Evolutionary conservation across 2,329 filamentous ascomycete genomes (phyloP).

Genomic region (Pleoardoris graminearum): DNA sequence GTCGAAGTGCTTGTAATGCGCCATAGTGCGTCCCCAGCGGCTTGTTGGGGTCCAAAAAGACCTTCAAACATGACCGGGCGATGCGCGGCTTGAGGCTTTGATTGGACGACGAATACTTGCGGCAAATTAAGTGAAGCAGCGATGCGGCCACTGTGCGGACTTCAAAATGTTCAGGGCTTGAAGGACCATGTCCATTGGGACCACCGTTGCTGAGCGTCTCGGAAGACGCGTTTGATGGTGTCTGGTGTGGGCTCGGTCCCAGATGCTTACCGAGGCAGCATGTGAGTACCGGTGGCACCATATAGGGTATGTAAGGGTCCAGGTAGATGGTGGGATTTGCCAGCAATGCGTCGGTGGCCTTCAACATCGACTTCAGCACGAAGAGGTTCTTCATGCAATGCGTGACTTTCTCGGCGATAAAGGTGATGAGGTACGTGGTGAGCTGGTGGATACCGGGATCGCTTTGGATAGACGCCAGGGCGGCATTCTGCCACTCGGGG

Average conservation of each 20-base stretch:
- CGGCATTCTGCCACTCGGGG: constrained; percentile 83
- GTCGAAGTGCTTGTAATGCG: constrained; percentile 76
- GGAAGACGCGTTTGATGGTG: constrained; percentile 56
- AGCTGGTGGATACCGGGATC: constrained; percentile 95
- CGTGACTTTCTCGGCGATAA: constrained; percentile 93
- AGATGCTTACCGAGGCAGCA: constrained; percentile 85
- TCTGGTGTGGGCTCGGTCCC: constrained; percentile 59
- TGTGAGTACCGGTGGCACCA: constrained; percentile 87
- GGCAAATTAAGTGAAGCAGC: constrained; percentile 76
- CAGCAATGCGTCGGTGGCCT: constrained; percentile 80
- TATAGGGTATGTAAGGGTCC: constrained; percentile 67
- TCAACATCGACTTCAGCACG: constrained; percentile 88
- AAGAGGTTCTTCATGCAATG: constrained; percentile 91
- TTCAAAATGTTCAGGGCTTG: constrained; percentile 65
- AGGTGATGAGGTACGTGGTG: constrained; percentile 94
- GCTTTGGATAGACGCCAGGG: constrained; percentile 79
- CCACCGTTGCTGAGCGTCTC: constrained; percentile 46
- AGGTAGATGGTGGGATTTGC: constrained; percentile 80
- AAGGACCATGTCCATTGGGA: constrained; percentile 26
- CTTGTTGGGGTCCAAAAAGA: constrained; percentile 84
- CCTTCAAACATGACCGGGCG: constrained; percentile 89
- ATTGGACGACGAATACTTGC: constrained; percentile 79
- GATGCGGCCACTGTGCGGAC: constrained; percentile 84
- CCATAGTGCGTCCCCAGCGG: constrained; percentile 86
- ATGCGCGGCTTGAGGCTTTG: constrained; percentile 84